These are phyloP conservation scores for Hymenoscyphus linearis DNA, from an alignment of 2,329 filamentous ascomycete genomes.

Conservation along the genomic window DNA sequence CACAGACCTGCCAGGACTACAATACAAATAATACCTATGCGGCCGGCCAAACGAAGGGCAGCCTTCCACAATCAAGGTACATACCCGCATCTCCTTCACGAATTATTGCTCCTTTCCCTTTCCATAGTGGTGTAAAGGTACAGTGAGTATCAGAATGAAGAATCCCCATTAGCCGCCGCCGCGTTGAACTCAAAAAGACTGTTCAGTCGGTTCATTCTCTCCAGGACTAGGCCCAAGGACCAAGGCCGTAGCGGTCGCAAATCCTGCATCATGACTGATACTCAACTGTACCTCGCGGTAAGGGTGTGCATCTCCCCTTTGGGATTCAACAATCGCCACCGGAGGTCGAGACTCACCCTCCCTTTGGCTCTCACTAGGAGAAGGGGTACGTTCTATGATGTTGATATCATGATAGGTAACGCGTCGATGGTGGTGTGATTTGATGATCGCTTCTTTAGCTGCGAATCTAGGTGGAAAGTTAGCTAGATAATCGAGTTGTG, in stretches of 20 bases:
- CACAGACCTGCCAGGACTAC: no score
- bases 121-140: no score
- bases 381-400: no score
- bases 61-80: no score
- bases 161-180: no score
- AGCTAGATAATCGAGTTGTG: neutral
- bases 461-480: conserved; percentile 37
- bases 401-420: conserved; percentile 59
- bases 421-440: conserved; percentile 57
- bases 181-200: no score
- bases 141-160: no score
- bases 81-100: no score
- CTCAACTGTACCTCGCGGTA: conserved; percentile 60
- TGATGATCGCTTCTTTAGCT: conserved; percentile 70
- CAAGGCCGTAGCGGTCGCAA: conserved; percentile 58
- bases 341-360: conserved; percentile 16
- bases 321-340: conserved; percentile 19
- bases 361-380: neutral
- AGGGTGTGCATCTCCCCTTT: conserved; percentile 25
- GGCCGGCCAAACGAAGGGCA: no score
- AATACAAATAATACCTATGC: no score
- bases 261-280: conserved; percentile 84
- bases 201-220: neutral
- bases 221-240: neutral
- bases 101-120: no score